Evolutionary conservation across 371 early-diverging fungal species (phyloP), one percentile per base, ranked within the genome.

Genomic region (Haplosporangium sp.): DNA sequence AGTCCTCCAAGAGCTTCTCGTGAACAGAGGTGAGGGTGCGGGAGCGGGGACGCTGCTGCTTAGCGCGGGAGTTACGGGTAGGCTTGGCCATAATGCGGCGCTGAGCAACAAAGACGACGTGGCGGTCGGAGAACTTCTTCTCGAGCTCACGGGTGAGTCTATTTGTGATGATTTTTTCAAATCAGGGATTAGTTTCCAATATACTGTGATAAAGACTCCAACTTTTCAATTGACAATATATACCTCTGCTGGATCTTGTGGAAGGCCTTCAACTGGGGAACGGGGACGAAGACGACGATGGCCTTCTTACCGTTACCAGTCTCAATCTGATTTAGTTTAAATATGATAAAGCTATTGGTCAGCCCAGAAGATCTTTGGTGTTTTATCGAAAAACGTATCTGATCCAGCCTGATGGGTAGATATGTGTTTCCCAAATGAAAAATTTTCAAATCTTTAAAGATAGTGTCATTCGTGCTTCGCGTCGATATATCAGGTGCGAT

Each of bases 121-220:
- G 98, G 77, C 97, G 94, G 89, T 98, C 98, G 78, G 96, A 95
- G 94, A 98, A 97, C 95, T 98, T 98, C 97, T 98, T 98, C 91
- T 98, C 99, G 74, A 98, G 91, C 90, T 98, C 99, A 85, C 98
- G 96, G 77, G 97, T 96, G 65, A 98, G 92, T 72, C 77, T 72
- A 44, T 9, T 20, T 15, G 27, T 15, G 35, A 47, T 45, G 8
- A 1, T 7, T 11, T 3, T 19, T 10, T 9, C 11, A 9, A 61
- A 17, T 40, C 10, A 15, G 3, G 39, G 17, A 38, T 59, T 39
- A 39, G 59, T 50, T 50, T 50, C n/a, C 50, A n/a, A 2, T 50
- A 27, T 27, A 27, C 27, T 27, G 27, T 27, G 27, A 27, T 27
- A 27, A 27, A 27, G 27, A 27, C 27, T 27, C 27, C 27, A 27